These are phyloP conservation scores for Rosellinia necatrix DNA, from an alignment of 2,329 filamentous ascomycete species.

Conservation along the genomic window DNA sequence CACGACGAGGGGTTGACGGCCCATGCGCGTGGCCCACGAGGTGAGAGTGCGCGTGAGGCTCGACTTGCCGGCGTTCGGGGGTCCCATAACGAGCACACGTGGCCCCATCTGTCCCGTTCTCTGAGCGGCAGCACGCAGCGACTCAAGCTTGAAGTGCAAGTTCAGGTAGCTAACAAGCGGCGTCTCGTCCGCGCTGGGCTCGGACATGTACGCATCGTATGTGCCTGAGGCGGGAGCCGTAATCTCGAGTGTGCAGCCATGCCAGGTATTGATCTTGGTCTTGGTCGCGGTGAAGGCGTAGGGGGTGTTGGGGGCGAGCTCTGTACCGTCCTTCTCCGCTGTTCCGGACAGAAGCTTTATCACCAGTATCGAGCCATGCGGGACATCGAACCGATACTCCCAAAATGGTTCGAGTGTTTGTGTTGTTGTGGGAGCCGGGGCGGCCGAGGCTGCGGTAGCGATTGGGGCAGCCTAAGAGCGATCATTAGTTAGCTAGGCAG, in stretches of 20 bases:
- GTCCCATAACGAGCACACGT: slow-evolving; percentile 81
- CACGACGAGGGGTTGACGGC: slow-evolving; percentile 77
- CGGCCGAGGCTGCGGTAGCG: slow-evolving; percentile 27
- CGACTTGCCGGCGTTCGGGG: slow-evolving; percentile 81
- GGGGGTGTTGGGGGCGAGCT: slow-evolving; percentile 78
- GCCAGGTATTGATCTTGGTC: slow-evolving; percentile 89
- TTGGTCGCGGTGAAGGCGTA: slow-evolving; percentile 85
- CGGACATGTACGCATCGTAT: slow-evolving; percentile 60
- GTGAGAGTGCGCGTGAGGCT: slow-evolving; percentile 77
- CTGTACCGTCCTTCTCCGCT: slow-evolving; percentile 93
- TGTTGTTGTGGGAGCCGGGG: slow-evolving; percentile 49
- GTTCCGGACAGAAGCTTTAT: slow-evolving; percentile 75
- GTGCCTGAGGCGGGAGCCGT: slow-evolving; percentile 55
- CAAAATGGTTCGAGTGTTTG: slow-evolving; percentile 64
- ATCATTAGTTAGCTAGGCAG: background rate
- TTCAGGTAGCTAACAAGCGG: slow-evolving; percentile 82
- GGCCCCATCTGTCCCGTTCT: slow-evolving; percentile 60
- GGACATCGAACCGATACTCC: slow-evolving; percentile 81
- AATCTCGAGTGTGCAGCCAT: slow-evolving; percentile 85
- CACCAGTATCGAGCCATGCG: slow-evolving; percentile 50
- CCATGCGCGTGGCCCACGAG: slow-evolving; percentile 76
- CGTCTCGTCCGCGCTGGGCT: slow-evolving; percentile 76
- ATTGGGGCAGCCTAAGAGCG: slow-evolving; percentile 31
- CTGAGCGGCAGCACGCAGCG: slow-evolving; percentile 66
- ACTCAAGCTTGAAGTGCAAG: slow-evolving; percentile 83